These are phyloP conservation scores for Aspergillus spinulosporus DNA, from an alignment of 2,329 filamentous ascomycete genomes.

Conservation along the genomic window DNA sequence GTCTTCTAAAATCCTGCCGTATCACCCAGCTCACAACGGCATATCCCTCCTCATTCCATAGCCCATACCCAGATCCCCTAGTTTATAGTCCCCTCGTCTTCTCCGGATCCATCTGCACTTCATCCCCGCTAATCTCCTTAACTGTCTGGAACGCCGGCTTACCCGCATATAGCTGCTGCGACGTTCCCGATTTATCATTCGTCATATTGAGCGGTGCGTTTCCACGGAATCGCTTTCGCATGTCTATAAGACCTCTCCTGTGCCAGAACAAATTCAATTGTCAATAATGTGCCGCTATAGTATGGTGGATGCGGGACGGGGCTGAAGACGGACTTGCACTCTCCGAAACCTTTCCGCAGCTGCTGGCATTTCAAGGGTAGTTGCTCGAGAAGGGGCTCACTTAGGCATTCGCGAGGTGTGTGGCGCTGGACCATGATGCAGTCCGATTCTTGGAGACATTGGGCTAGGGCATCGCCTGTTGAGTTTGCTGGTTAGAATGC, in stretches of 20 bases:
- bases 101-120: slow-evolving; percentile 53
- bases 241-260: slow-evolving; percentile 86
- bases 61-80: not conserved
- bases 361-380: slow-evolving; percentile 89
- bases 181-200: slow-evolving; percentile 50
- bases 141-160: slow-evolving; percentile 67
- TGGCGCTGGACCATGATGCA: slow-evolving; percentile 93
- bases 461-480: slow-evolving; percentile 82
- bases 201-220: slow-evolving; percentile 79
- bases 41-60: not conserved
- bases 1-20: not conserved
- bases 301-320: not conserved
- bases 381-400: slow-evolving; percentile 74
- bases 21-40: not conserved
- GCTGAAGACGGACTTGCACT: slow-evolving; percentile 67
- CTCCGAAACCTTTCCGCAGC: slow-evolving; percentile 86
- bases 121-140: slow-evolving; percentile 67
- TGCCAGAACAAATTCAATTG: not conserved
- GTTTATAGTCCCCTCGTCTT: slow-evolving; percentile 48
- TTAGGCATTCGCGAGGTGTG: slow-evolving; percentile 82
- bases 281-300: not conserved
- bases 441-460: slow-evolving; percentile 94
- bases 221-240: slow-evolving; percentile 96
- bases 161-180: slow-evolving; percentile 75
- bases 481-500: not conserved